Evolutionary conservation across 306 rosid genomes (phyloP).

Genomic region (Vigna mungo): DNA sequence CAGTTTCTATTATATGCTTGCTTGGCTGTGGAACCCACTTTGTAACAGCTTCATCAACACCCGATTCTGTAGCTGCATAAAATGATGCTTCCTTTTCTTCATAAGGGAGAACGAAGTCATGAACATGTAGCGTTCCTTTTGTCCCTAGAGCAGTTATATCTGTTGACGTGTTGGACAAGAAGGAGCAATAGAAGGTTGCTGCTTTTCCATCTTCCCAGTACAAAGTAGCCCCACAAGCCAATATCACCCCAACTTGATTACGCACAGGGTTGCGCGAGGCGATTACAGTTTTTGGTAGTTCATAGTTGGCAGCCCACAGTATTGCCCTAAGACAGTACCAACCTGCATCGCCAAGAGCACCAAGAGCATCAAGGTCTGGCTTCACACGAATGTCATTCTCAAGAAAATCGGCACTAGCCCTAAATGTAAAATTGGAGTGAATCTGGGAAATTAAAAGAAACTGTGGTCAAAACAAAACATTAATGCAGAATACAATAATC

Average conservation of each 20-base stretch:
- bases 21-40: constrained; percentile 65
- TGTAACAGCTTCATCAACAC: constrained; percentile 66
- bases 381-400: constrained; percentile 56
- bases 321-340: constrained; percentile 59
- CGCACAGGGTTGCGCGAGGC: constrained; percentile 44
- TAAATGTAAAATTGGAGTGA: constrained; percentile 42
- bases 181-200: constrained; percentile 86
- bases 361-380: constrained; percentile 60
- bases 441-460: constrained; percentile 42
- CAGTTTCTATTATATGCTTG: constrained; percentile 56
- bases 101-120: constrained; percentile 73
- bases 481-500: not conserved
- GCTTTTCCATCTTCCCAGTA: constrained; percentile 83
- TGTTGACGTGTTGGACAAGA: constrained; percentile 72
- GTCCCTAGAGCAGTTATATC: constrained; percentile 80
- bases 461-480: constrained; percentile 22
- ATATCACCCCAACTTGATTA: constrained; percentile 70
- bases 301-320: constrained; percentile 52
- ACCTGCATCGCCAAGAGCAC: constrained; percentile 55
- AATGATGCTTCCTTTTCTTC: constrained; percentile 75
- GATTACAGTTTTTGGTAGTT: constrained; percentile 50
- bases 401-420: constrained; percentile 46
- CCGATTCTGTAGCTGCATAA: constrained; percentile 52
- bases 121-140: constrained; percentile 76
- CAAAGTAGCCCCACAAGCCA: constrained; percentile 77